Evolutionary conservation across 2,329 filamentous ascomycete genomes (phyloP).

Genomic region (Cyclaneusma minus): DNA sequence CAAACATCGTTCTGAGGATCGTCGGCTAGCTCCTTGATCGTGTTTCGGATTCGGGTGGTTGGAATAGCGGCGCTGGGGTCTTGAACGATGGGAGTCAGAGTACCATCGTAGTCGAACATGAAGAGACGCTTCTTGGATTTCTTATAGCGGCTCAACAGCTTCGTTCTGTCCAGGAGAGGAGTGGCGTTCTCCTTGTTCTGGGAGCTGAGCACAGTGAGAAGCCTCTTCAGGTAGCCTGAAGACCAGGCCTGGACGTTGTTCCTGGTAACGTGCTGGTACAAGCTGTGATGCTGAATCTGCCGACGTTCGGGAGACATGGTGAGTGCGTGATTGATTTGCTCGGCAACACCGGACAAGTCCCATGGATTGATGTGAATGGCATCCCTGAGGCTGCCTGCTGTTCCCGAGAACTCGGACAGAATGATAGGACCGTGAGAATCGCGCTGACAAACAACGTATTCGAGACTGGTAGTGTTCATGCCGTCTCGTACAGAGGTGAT

Average conservation of each 20-base stretch:
- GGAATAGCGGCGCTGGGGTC: conserved; percentile 83
- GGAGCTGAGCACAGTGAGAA: conserved; percentile 66
- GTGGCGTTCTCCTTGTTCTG: conserved; percentile 63
- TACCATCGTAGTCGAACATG: conserved; percentile 99
- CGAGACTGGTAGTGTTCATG: conserved; percentile 94
- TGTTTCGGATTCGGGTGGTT: conserved; percentile 66
- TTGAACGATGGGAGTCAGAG: conserved; percentile 84
- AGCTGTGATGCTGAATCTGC: conserved; percentile 50
- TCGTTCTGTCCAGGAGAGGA: conserved; percentile 62
- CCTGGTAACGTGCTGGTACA: conserved; percentile 72
- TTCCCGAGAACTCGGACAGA: conserved; percentile 91
- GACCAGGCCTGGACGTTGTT: conserved; percentile 85
- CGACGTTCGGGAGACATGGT: conserved; percentile 57
- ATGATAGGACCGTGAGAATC: conserved; percentile 78
- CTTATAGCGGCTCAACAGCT: conserved; percentile 60
- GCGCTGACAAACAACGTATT: conserved; percentile 87
- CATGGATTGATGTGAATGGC: conserved; percentile 96
- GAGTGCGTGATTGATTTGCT: conserved; percentile 68
- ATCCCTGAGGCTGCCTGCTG: conserved; percentile 67
- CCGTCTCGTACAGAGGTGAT: conserved; percentile 94
- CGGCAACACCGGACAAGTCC: conserved; percentile 73
- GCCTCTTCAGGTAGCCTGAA: conserved; percentile 58
- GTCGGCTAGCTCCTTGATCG: conserved; percentile 61
- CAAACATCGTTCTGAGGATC: conserved; percentile 83
- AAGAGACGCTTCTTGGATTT: conserved; percentile 68